These are phyloP conservation scores for Solanum dulcamara DNA, from an alignment of 257 asterid genomes.

Conservation along the genomic window DNA sequence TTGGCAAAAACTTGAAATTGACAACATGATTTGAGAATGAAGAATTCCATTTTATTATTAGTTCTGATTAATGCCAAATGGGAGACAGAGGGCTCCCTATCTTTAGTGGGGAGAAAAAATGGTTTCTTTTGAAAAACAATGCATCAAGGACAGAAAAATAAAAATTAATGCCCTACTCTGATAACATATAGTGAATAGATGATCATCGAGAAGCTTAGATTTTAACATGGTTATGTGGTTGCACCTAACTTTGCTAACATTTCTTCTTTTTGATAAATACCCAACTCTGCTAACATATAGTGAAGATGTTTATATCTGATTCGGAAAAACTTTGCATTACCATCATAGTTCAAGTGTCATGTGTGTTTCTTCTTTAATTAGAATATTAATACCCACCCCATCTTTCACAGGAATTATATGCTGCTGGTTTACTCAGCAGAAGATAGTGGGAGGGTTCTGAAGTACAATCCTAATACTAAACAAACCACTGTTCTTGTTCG, in stretches of 20 bases:
- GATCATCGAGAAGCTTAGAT: neutral
- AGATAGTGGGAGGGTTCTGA: conserved; percentile 77
- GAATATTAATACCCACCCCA: neutral
- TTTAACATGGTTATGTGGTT: neutral
- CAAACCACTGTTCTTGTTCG: conserved; percentile 67
- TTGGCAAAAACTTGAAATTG: neutral
- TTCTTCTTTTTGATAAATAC: neutral
- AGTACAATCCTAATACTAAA: conserved; percentile 51
- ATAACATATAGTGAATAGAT: neutral
- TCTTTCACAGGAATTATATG: conserved; percentile 55
- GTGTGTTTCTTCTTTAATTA: neutral
- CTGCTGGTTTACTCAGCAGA: conserved; percentile 70
- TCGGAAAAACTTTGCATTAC: neutral
- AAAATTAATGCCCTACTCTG: neutral
- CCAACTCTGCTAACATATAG: neutral
- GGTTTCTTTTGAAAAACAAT: neutral
- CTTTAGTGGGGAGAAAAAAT: neutral
- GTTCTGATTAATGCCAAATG: neutral
- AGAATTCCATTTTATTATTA: neutral
- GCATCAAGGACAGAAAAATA: neutral
- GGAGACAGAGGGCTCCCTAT: neutral
- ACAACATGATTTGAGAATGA: neutral
- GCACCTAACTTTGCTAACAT: neutral
- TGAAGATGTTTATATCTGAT: neutral
- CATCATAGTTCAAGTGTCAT: neutral